Conservation (phyloP, 1,284 basidiomycete genomes). For the Papiliotrema nemorosa region DNA sequence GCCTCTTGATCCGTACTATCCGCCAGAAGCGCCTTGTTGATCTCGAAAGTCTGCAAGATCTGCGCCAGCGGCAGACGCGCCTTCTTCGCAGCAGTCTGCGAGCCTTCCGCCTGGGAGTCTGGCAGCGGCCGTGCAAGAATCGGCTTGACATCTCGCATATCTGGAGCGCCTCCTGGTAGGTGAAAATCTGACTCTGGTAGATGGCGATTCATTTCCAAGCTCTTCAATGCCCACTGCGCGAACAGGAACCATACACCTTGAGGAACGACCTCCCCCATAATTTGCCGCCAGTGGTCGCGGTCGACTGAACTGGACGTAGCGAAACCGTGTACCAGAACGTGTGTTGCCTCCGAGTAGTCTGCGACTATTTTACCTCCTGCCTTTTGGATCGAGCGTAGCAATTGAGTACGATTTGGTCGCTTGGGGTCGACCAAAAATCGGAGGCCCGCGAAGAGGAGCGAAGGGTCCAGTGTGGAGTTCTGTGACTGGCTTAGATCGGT, state of each 20-base stretch:
- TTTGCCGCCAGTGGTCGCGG: constrained; percentile 1
- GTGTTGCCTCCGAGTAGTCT: constrained; percentile 7
- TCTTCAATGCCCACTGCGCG: constrained; percentile 8
- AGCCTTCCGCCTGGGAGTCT: not conserved
- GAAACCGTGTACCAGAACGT: constrained; percentile 12
- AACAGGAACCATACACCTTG: constrained; percentile 9
- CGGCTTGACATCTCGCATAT: too few relatives aligned
- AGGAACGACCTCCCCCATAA: not conserved
- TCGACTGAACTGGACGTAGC: too few relatives aligned
- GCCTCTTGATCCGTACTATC: too few relatives aligned
- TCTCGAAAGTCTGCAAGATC: too few relatives aligned
- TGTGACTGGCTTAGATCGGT: not conserved
- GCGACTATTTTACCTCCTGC: constrained; percentile 9
- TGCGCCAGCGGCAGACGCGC: too few relatives aligned
- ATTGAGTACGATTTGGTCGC: constrained; percentile 8
- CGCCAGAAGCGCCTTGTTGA: too few relatives aligned
- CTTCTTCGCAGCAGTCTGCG: too few relatives aligned
- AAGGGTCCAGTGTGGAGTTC: not conserved
- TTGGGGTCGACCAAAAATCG: constrained; percentile 10
- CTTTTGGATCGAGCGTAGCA: constrained; percentile 2
- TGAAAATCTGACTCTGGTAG: constrained; percentile 5
- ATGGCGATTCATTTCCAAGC: not conserved
- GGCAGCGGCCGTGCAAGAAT: not conserved
- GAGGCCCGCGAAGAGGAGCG: constrained; percentile 4
- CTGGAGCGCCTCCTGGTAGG: constrained; percentile 1